Percentiles rank a stretch among this genome's conserved stretches.
These are phyloP conservation scores for Yueomyces sinensis DNA, from an alignment of 805 yeast species.

Conservation along the genomic window DNA sequence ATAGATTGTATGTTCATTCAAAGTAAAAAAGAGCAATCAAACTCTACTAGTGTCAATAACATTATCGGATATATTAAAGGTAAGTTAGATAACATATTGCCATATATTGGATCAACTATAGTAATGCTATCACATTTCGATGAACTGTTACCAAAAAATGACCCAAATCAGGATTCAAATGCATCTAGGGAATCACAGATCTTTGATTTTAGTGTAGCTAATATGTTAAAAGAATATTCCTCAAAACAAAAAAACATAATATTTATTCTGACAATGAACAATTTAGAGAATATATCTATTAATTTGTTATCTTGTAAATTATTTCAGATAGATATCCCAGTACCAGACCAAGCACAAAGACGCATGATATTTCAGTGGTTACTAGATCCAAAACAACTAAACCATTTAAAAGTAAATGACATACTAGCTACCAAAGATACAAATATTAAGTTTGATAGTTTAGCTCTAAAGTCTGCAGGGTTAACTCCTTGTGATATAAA, in stretches of 20 bases:
- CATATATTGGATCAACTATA: slow-evolving; percentile 33
- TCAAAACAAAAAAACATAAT: slow-evolving; percentile 26
- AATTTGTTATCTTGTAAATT: slow-evolving; percentile 53
- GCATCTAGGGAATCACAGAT: slow-evolving; percentile 20
- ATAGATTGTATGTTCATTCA: slow-evolving; percentile 47
- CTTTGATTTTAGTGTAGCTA: slow-evolving; percentile 37
- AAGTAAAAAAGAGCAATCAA: slow-evolving; percentile 36
- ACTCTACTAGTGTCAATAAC: slow-evolving; percentile 47
- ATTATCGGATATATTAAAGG: slow-evolving; percentile 71
- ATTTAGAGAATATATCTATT: slow-evolving; percentile 55
- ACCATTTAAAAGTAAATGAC: slow-evolving; percentile 1
- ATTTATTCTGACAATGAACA: slow-evolving; percentile 54
- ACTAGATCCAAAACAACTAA: slow-evolving; percentile 22
- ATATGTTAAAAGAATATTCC: slow-evolving; percentile 43
- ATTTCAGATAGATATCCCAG: slow-evolving; percentile 64
- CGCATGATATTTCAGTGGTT: slow-evolving; percentile 43
- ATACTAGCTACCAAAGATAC: slow-evolving; percentile 1
- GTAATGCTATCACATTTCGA: slow-evolving; percentile 64
- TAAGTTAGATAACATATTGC: slow-evolving; percentile 49
- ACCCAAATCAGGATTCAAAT: slow-evolving; percentile 38
- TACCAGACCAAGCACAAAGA: slow-evolving; percentile 73
- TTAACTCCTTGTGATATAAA: slow-evolving; percentile 71
- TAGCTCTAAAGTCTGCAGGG: slow-evolving; percentile 87
- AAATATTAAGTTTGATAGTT: slow-evolving; percentile 34
- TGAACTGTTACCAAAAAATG: slow-evolving; percentile 50